phyloP scores from a whole-genome alignment of 139 green algal genomes.

The Gonium pectorale region DNA sequence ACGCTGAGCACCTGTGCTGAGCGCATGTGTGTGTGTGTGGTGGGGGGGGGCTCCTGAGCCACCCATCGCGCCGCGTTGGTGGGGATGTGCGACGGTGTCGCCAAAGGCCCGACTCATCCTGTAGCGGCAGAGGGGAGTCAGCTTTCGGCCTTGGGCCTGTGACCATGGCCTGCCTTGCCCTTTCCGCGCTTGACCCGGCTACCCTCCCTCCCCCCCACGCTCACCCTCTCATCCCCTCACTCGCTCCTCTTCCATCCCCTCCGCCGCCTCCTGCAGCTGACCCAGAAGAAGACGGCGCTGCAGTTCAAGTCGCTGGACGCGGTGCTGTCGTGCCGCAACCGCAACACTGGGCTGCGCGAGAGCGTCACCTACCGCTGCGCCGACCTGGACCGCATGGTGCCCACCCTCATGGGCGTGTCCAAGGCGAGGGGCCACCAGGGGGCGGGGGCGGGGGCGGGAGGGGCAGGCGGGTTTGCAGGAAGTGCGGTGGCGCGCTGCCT shows the following conservation, averaged over 20 bases:
- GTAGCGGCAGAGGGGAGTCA: too few relatives aligned
- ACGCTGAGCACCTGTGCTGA: too few relatives aligned
- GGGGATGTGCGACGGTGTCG: too few relatives aligned
- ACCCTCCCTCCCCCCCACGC: background rate
- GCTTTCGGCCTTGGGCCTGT: too few relatives aligned
- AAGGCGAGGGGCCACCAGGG: slow-evolving; percentile 66
- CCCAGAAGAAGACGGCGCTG: slow-evolving; percentile 73
- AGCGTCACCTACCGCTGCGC: slow-evolving; percentile 69
- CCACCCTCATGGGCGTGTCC: slow-evolving; percentile 93
- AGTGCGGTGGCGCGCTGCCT: too few relatives aligned
- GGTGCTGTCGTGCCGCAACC: slow-evolving; percentile 79
- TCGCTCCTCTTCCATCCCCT: background rate
- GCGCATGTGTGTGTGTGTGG: too few relatives aligned
- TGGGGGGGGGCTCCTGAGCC: too few relatives aligned
- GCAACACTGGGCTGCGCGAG: slow-evolving; percentile 77
- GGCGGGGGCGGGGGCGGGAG: background rate
- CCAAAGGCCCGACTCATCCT: too few relatives aligned
- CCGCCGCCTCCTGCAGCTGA: slow-evolving; percentile 44
- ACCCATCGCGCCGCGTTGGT: too few relatives aligned
- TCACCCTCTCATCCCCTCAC: background rate
- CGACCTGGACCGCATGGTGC: slow-evolving; percentile 95
- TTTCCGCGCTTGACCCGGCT: background rate
- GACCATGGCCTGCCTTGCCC: too few relatives aligned
- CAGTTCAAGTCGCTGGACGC: slow-evolving; percentile 92
- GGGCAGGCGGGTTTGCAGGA: too few relatives aligned